Evolutionary conservation across 768 basidiomycete species (phyloP).

Genomic region (Austroboletus eburneus): DNA sequence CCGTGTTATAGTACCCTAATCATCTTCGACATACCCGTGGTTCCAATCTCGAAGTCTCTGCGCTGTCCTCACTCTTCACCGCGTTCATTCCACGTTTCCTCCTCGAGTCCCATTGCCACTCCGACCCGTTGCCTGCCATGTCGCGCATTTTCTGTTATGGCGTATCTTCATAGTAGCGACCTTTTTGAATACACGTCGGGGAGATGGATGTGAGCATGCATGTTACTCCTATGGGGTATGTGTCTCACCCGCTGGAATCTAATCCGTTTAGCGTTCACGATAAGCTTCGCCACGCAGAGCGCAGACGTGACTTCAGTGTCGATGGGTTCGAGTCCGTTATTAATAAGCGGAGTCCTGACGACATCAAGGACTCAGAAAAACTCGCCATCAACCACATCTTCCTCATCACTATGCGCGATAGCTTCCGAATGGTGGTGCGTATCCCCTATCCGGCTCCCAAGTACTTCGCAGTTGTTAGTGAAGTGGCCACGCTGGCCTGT

Average conservation of each 20-base stretch:
- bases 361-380: conserved; percentile 36
- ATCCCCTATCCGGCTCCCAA: conserved; percentile 4
- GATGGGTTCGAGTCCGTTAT: conserved; percentile 35
- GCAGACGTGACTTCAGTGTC: conserved; percentile 39
- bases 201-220: conserved; percentile 39
- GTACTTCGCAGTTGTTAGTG: conserved; percentile 3
- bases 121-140: not conserved
- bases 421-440: conserved; percentile 14
- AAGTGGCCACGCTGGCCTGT: conserved; percentile 1
- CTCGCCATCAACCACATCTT: conserved; percentile 38
- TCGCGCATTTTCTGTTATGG: not conserved
- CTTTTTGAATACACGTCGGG: conserved; percentile 43
- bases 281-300: conserved; percentile 45
- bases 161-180: too few species aligned
- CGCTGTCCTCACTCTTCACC: too few species aligned
- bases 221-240: conserved; percentile 23
- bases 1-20: too few species aligned
- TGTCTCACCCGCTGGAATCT: conserved; percentile 29
- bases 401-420: conserved; percentile 25
- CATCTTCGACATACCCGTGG: too few species aligned
- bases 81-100: too few species aligned
- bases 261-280: conserved; percentile 41
- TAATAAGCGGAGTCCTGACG: conserved; percentile 32
- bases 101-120: too few species aligned
- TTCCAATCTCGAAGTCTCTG: too few species aligned